Evolutionary conservation across 1,139 yeast species (phyloP).

Genomic region (Geotrichum reessii): DNA sequence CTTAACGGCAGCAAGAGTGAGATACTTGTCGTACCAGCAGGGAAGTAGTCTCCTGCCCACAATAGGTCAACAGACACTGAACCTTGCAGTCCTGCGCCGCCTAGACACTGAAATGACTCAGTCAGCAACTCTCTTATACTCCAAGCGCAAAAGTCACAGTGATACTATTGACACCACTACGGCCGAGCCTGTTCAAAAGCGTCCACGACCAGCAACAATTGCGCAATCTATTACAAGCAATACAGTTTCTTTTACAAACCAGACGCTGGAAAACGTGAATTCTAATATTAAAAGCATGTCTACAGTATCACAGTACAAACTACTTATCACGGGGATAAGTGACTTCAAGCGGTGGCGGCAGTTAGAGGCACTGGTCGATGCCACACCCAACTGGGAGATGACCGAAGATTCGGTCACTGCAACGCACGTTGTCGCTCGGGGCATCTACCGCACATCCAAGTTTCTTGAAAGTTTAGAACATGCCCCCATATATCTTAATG

Average conservation of each 20-base stretch:
- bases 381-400: conserved; percentile 26
- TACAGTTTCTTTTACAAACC: background rate
- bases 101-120: background rate
- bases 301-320: background rate
- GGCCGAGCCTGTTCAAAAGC: background rate
- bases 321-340: background rate
- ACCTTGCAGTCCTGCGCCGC: background rate
- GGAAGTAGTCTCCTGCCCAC: background rate
- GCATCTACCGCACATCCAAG: conserved; percentile 76
- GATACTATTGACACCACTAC: background rate
- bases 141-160: background rate
- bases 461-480: conserved; percentile 50
- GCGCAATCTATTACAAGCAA: background rate
- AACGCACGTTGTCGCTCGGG: conserved; percentile 57
- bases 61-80: background rate
- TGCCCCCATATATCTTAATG: conserved; percentile 39
- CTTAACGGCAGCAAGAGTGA: conserved; percentile 43
- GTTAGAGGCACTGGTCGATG: conserved; percentile 15
- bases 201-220: background rate
- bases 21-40: conserved; percentile 46
- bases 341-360: background rate
- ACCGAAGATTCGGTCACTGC: conserved; percentile 33
- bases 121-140: background rate
- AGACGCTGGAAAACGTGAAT: background rate
- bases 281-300: background rate